Conservation (phyloP, 768 basidiomycete genomes). For the Kwoniella mangroviensis region DNA sequence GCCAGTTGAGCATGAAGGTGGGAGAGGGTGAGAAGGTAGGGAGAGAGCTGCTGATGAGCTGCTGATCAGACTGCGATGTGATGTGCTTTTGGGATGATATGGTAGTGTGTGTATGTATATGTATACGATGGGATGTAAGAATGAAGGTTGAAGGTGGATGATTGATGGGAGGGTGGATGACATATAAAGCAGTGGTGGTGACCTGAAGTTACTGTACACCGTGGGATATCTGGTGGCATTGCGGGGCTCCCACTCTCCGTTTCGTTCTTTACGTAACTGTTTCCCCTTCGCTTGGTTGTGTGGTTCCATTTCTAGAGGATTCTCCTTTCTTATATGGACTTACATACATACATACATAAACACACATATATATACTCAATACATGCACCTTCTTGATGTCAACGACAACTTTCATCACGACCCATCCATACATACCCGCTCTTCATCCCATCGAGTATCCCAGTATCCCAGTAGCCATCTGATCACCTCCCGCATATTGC, state of each 20-base stretch:
- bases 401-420: no score
- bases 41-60: neutral
- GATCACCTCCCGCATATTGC: no score
- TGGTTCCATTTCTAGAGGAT: constrained; percentile 9
- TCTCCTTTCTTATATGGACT: neutral
- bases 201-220: neutral
- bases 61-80: no score
- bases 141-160: no score
- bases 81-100: no score
- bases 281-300: neutral
- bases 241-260: neutral
- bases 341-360: no score
- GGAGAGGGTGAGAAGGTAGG: neutral
- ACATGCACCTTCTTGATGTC: no score
- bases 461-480: no score
- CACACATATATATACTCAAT: no score
- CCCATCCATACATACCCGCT: neutral
- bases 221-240: neutral
- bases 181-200: neutral
- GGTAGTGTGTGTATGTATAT: no score
- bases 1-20: constrained; percentile 1
- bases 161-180: no score
- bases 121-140: no score
- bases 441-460: neutral
- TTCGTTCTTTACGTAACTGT: neutral